Conservation (phyloP, 805 yeast genomes). For the Metschnikowia anglica region DNA sequence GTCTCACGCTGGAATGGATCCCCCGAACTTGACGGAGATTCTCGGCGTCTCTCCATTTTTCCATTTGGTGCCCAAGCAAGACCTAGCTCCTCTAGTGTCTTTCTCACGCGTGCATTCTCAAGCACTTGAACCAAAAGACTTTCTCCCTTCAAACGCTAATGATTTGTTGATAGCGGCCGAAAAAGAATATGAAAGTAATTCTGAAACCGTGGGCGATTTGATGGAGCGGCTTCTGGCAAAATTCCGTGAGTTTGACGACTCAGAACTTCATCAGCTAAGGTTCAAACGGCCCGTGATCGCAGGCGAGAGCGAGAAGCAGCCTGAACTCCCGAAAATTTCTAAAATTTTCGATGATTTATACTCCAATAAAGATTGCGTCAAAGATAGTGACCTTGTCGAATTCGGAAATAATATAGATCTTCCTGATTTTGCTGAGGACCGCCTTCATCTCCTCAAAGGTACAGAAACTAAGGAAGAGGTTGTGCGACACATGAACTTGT, state of each 20-base stretch:
- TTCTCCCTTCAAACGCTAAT: conserved; percentile 7
- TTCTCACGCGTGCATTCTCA: conserved; percentile 13
- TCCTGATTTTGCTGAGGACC: conserved; percentile 10
- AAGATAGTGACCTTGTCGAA: conserved; percentile 15
- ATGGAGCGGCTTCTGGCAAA: conserved; percentile 22
- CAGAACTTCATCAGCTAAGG: conserved; percentile 28
- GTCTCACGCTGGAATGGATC: background rate
- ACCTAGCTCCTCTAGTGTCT: conserved; percentile 18
- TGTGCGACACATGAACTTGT: conserved; percentile 7
- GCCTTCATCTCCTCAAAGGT: conserved; percentile 20
- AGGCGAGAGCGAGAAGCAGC: conserved; percentile 5
- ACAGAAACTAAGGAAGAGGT: conserved; percentile 10
- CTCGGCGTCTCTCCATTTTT: conserved; percentile 17
- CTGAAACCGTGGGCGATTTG: conserved; percentile 13
- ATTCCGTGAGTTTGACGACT: conserved; percentile 23
- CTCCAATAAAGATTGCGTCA: conserved; percentile 11
- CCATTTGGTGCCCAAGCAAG: conserved; percentile 20
- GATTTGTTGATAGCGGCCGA: conserved; percentile 6
- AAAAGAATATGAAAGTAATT: conserved; percentile 12
- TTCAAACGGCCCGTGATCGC: conserved; percentile 35
- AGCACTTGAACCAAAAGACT: conserved; percentile 7
- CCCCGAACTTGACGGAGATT: conserved; percentile 14
- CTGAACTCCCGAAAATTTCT: conserved; percentile 11
- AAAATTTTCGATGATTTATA: conserved; percentile 18
- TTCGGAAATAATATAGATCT: conserved; percentile 12